These are phyloP conservation scores for Fereydounia khargensis DNA, from an alignment of 1,284 basidiomycete genomes.

Conservation along the genomic window DNA sequence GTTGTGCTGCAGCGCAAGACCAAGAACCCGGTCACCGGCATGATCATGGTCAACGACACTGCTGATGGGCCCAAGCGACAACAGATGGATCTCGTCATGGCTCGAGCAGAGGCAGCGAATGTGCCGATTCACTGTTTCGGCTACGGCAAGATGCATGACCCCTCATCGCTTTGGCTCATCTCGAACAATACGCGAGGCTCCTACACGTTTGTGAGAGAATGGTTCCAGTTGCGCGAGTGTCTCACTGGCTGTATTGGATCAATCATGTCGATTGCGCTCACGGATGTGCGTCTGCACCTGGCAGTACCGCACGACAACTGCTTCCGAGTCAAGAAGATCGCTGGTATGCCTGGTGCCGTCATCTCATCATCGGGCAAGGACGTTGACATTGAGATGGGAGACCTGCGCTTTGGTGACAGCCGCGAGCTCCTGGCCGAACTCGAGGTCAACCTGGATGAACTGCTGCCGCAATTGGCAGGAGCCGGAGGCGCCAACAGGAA, in stretches of 20 bases:
- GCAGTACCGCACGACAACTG: conserved; percentile 46
- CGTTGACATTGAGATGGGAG: conserved; percentile 90
- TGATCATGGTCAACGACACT: conserved; percentile 88
- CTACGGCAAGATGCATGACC: conserved; percentile 92
- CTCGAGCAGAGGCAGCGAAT: conserved; percentile 90
- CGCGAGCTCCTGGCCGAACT: conserved; percentile 51
- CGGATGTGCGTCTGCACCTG: conserved; percentile 46
- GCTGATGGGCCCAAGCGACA: conserved; percentile 84
- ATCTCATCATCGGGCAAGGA: conserved; percentile 82
- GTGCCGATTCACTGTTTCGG: conserved; percentile 95
- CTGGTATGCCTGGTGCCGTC: conserved; percentile 59
- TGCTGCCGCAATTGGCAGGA: conserved; percentile 24
- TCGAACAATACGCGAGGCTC: conserved; percentile 94
- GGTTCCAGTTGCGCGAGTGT: conserved; percentile 51
- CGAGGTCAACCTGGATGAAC: conserved; percentile 38
- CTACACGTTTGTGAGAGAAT: conserved; percentile 67
- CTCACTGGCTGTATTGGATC: conserved; percentile 48
- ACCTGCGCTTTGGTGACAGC: conserved; percentile 59
- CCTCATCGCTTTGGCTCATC: conserved; percentile 96
- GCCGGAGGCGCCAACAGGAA: conserved; percentile 15
- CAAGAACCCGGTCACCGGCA: conserved; percentile 82
- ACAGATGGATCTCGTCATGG: conserved; percentile 97
- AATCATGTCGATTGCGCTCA: conserved; percentile 47
- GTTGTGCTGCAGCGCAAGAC: conserved; percentile 87
- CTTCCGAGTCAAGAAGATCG: conserved; percentile 47